A percentile compares a stretch with the other conserved stretches of the same genome.
phyloP scores from a whole-genome alignment of 805 yeast species.

The Grigorovia transvaalensis region DNA sequence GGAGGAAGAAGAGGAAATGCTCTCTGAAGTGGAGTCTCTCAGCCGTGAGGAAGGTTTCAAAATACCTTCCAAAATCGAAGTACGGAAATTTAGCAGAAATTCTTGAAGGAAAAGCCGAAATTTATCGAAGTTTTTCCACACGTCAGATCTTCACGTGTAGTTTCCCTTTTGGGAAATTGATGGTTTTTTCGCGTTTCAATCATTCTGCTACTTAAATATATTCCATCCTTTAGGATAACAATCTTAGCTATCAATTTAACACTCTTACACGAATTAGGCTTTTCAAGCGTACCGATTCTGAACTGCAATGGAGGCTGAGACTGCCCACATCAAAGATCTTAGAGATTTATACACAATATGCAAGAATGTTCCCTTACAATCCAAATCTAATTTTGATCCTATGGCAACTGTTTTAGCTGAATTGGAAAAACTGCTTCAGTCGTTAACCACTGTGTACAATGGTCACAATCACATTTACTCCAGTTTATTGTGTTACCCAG shows the following conservation, averaged over 20 bases:
- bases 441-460: not conserved
- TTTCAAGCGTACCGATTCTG: not conserved
- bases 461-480: conserved; percentile 1
- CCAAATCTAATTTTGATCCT: conserved; percentile 5
- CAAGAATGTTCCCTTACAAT: not conserved
- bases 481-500: not conserved
- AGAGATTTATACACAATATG: not conserved
- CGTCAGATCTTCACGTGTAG: not conserved
- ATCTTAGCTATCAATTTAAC: not conserved
- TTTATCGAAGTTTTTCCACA: not conserved
- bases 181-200: not conserved
- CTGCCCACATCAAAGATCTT: not conserved
- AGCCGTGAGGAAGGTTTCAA: conserved; percentile 4
- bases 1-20: conserved; percentile 13
- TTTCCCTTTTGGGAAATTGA: not conserved
- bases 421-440: not conserved
- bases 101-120: not conserved
- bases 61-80: not conserved
- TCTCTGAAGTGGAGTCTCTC: conserved; percentile 4
- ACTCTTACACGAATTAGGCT: no score
- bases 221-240: not conserved
- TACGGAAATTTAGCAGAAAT: not conserved
- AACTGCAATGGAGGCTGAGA: not conserved
- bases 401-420: not conserved
- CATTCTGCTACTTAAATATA: not conserved